Base-by-base conservation (phyloP, 192 early-diverging fungal species). In the Coemansia sp. region DNA sequence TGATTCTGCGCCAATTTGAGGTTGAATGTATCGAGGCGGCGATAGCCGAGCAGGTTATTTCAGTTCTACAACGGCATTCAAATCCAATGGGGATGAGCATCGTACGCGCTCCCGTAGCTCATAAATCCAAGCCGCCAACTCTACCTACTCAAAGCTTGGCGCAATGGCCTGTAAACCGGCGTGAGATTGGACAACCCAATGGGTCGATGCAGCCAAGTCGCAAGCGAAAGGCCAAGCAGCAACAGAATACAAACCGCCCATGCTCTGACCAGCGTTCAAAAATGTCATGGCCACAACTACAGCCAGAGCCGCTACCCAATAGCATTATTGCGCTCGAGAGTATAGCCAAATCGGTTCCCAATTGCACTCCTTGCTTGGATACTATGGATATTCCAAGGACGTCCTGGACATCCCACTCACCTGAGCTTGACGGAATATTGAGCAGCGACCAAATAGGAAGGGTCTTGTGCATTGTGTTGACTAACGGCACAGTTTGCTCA, bases 1-100 rank as follows among this genome's bases (percentile, higher is more conserved):
- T 53, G 65, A 21, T 79, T 17, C 25, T 45, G 2, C 44, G 36
- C 27, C 45, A 27, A 62, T 74, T 67, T 48, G 63, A 67, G 3
- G 65, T 21, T 2, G 68, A 74, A 15, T 55, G 62, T 11, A 68
- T 79, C 50, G 68, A 61, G 25, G 42, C 45, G 1, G 53, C 60
- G 15, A 39, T 74, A n/a, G 42, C 50, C 8, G 72, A 73, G 7
- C 41, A 36, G 27, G 17, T 59, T 38, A 17, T 19, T 14, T 39
- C 21, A n/a, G 29, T 15, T 34, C 21, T 32, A 19, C 42, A 6
- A 6, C 62, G 25, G 6, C 23, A 17, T 7, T 44, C 12, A 21
- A 23, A 23, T 45, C 42, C 41, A 63, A 12, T 25, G 15, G 41
- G n/a, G 19, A 14, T 29, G 41, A 27, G 14, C 12, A 15, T 17